A percentile compares a stretch with the other conserved stretches of the same genome.
These are phyloP conservation scores for Brassica juncea DNA, from an alignment of 345 rosid genomes.

Conservation along the genomic window DNA sequence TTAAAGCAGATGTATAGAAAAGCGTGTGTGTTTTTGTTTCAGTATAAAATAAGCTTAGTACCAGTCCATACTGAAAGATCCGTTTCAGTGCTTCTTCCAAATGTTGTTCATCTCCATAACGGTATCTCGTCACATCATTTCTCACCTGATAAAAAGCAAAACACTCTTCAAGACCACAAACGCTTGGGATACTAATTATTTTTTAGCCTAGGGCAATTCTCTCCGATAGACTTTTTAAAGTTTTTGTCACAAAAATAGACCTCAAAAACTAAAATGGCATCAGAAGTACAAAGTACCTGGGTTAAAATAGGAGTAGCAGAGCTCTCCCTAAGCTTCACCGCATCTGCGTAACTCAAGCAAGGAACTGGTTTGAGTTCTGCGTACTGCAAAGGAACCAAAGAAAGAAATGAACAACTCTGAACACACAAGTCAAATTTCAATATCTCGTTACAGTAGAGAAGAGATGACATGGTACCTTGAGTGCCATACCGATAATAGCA, in stretches of 20 bases:
- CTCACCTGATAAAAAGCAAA: not conserved
- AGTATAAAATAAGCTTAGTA: constrained; percentile 37
- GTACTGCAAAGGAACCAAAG: constrained; percentile 53
- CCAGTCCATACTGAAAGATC: constrained; percentile 89
- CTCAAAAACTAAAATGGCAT: too few relatives aligned
- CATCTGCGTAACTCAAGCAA: constrained; percentile 82
- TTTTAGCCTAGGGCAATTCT: constrained; percentile 48
- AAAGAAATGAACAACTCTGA: not conserved
- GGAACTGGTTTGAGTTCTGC: constrained; percentile 98
- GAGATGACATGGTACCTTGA: constrained; percentile 65
- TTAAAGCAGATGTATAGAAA: not conserved
- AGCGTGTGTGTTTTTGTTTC: not conserved
- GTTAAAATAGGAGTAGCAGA: constrained; percentile 84
- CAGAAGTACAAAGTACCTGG: constrained; percentile 55
- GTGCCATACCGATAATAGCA: constrained; percentile 97
- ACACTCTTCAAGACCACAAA: not conserved
- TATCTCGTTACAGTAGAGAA: not conserved
- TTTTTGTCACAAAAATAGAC: too few relatives aligned
- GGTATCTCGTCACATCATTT: constrained; percentile 85
- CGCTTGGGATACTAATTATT: constrained; percentile 42
- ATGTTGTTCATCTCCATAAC: constrained; percentile 97
- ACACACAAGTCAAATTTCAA: not conserved
- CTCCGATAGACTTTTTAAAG: too few relatives aligned
- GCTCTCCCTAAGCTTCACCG: constrained; percentile 66
- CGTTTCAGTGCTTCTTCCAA: constrained; percentile 91